Evolutionary conservation across 2,329 filamentous ascomycete species (phyloP).

Genomic region (Penicillium sp.): DNA sequence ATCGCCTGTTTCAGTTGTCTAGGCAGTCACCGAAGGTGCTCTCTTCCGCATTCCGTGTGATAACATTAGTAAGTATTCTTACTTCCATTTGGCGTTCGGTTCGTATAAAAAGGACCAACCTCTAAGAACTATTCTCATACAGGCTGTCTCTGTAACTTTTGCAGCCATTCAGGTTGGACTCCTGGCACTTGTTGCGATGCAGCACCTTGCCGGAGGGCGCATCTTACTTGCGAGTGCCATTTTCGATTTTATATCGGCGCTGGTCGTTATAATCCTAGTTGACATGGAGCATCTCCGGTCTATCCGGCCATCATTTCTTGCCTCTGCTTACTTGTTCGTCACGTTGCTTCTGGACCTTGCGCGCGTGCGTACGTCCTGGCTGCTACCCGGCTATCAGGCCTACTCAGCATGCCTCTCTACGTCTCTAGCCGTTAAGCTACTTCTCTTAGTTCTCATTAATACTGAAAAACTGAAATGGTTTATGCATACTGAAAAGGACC

Average conservation of each 20-base stretch:
- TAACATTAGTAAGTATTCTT: neutral
- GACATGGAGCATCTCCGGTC: slow-evolving; percentile 28
- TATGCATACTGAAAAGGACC: slow-evolving; percentile 27
- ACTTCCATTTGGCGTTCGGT: neutral
- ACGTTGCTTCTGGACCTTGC: slow-evolving; percentile 44
- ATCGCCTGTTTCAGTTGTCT: slow-evolving; percentile 13
- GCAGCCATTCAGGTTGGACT: slow-evolving; percentile 2
- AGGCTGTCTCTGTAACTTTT: slow-evolving; percentile 1
- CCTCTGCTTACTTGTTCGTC: slow-evolving; percentile 42
- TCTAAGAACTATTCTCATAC: neutral
- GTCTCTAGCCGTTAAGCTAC: slow-evolving; percentile 38
- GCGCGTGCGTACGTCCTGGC: slow-evolving; percentile 41
- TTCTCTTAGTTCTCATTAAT: slow-evolving; percentile 39
- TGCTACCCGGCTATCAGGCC: slow-evolving; percentile 25
- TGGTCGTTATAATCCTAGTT: slow-evolving; percentile 15
- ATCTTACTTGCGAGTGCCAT: slow-evolving; percentile 4
- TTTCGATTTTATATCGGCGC: slow-evolving; percentile 19
- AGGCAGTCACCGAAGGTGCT: slow-evolving; percentile 13
- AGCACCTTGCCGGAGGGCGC: neutral
- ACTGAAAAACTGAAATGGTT: slow-evolving; percentile 37
- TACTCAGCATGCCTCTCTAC: slow-evolving; percentile 36
- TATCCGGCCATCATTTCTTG: slow-evolving; percentile 30
- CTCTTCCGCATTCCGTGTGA: slow-evolving; percentile 6
- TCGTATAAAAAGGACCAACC: neutral
- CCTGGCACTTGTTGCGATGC: slow-evolving; percentile 1